phyloP scores from a whole-genome alignment of 1,284 basidiomycete species.

The Microbotryum lychnidis-dioicae region DNA sequence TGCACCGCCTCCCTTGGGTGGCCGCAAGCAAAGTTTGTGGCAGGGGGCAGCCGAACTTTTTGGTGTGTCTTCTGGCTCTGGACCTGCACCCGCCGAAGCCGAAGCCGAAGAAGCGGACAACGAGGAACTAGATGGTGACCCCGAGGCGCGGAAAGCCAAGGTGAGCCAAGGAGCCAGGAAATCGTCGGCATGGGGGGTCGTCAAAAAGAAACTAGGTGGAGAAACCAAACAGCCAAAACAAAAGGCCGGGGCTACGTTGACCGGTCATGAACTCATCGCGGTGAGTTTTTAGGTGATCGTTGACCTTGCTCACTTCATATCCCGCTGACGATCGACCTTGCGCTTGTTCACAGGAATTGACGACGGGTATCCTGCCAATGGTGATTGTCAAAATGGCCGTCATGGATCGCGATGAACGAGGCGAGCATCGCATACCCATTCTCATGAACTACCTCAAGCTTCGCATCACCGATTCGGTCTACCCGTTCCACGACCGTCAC shows the following conservation, averaged over 20 bases:
- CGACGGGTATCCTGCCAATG: slow-evolving; percentile 26
- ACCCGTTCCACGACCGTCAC: slow-evolving; percentile 67
- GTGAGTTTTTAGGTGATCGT: slow-evolving; percentile 1
- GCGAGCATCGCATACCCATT: slow-evolving; percentile 32
- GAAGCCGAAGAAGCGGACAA: slow-evolving; percentile 6
- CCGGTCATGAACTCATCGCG: slow-evolving; percentile 25
- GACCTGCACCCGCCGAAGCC: slow-evolving; percentile 1
- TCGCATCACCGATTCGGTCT: slow-evolving; percentile 73
- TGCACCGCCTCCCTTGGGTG: neutral
- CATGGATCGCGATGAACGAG: slow-evolving; percentile 31
- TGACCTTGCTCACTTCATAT: neutral
- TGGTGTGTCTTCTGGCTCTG: slow-evolving; percentile 1
- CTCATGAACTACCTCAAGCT: slow-evolving; percentile 79
- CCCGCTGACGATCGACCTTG: neutral
- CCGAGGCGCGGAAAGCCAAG: too few species aligned
- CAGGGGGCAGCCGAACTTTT: slow-evolving; percentile 12
- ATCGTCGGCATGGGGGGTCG: slow-evolving; percentile 23
- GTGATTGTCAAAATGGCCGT: slow-evolving; percentile 30
- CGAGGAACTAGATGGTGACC: neutral
- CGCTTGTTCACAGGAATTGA: slow-evolving; percentile 17
- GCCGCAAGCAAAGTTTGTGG: slow-evolving; percentile 8
- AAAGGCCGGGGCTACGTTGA: slow-evolving; percentile 19
- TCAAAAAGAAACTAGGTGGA: slow-evolving; percentile 9
- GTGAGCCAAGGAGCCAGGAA: slow-evolving; percentile 1
- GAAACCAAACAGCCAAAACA: slow-evolving; percentile 15